Evolutionary conservation across 2,329 filamentous ascomycete species (phyloP), one percentile per base, ranked within the genome.

Genomic region (Polytolypa hystricis): DNA sequence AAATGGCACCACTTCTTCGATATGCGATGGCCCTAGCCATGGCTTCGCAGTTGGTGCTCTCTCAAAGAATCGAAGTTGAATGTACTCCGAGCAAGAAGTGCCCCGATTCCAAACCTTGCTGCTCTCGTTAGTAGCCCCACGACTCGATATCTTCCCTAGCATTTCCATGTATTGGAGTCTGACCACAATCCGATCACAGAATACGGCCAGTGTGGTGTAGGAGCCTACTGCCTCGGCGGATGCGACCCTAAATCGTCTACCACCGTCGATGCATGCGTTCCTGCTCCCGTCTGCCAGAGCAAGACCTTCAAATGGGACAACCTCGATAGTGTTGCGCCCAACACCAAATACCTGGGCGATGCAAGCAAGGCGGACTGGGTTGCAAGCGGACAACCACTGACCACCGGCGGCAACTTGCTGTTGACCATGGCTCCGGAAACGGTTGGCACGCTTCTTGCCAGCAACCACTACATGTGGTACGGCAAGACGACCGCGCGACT

Each of bases 401-500:
- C 61, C 21, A 43, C 53, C 32, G 59, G 79, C 61, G 74, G 78
- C 55, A 75, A 77, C 44, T 67, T 91, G 2, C 68, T 95, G 35
- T 68, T 98, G 54, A 96, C 89, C 47, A 94, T 98, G 89, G 77
- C 84, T 28, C 74, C 80, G 45, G 73, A 81, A 49, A 87, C 82
- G 21, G 81, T 84, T 27, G 91, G 91, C 38, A 95, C 91, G 7
- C 75, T 98, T 30, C 65, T 98, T 38, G 82, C 86, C 16, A 79
- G 74, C 45, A 89, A 85, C 40, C 71, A 77, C 47, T 96, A 95
- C 64, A 79, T 98, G 63, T 96, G 91, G 91, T 98, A 96, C 61
- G 91, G 91, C 55, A 94, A 83, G 61, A 79, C 94, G 52, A 82
- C 81, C 58, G 85, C 84, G 37, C 82, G 68, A 39, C 69, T 96